phyloP scores from a whole-genome alignment of 805 yeast genomes.

The Ogataea naganishii region DNA sequence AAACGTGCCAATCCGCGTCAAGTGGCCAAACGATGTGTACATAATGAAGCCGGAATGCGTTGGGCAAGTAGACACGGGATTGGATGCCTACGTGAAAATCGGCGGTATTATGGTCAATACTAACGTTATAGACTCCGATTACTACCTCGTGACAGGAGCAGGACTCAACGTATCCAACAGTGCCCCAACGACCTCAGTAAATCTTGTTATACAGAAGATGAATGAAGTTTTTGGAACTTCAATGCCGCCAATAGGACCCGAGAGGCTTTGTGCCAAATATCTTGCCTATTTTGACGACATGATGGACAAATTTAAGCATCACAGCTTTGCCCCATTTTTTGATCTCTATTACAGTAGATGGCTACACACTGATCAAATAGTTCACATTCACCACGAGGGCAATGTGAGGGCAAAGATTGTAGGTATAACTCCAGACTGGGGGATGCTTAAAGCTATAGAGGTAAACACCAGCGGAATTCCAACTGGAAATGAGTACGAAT shows the following conservation, averaged over 20 bases:
- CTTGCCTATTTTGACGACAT: constrained; percentile 58
- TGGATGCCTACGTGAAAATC: constrained; percentile 64
- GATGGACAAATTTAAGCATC: constrained; percentile 43
- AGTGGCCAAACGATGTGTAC: constrained; percentile 97
- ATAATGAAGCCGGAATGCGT: constrained; percentile 58
- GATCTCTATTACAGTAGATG: constrained; percentile 71
- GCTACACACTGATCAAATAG: constrained; percentile 75
- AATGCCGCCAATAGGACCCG: constrained; percentile 32
- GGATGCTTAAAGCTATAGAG: constrained; percentile 72
- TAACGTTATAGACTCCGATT: constrained; percentile 49
- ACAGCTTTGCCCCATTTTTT: constrained; percentile 65
- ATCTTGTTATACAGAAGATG: constrained; percentile 53
- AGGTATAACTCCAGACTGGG: constrained; percentile 83
- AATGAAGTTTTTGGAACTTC: constrained; percentile 39
- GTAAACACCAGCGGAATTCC: constrained; percentile 33
- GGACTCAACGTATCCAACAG: constrained; percentile 79
- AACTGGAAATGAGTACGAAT: constrained; percentile 51
- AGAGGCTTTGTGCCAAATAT: constrained; percentile 56
- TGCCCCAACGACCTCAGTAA: constrained; percentile 90
- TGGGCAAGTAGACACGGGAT: constrained; percentile 26
- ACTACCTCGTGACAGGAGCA: constrained; percentile 69
- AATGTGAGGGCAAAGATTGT: constrained; percentile 49
- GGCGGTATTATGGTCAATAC: constrained; percentile 84
- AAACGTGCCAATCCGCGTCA: constrained; percentile 69
- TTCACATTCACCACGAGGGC: constrained; percentile 44